Base-by-base conservation (phyloP, 352 stramenopile genomes). In the Globisporangium spinosum region DNA sequence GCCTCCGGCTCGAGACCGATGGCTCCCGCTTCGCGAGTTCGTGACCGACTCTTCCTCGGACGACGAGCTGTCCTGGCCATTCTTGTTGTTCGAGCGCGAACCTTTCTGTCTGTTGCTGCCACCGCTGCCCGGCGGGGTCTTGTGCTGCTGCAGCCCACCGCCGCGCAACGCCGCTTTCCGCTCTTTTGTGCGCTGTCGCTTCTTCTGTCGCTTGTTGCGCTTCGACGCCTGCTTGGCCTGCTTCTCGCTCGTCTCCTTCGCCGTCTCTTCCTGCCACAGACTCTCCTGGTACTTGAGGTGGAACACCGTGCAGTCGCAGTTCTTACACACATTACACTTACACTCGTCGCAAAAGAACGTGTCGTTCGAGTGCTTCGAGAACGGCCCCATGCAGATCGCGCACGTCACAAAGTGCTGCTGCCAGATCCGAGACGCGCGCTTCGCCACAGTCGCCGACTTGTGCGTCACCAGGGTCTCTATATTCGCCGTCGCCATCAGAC, bases 341-440 rank as follows among this genome's bases (percentile, higher is more conserved):
- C 96, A 99, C 81, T 99, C 97, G 40, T 89, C 84, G 72, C 97
- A 99, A 76, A 98, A 99, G 65, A 96, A 97, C 54, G 93, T 97
- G 73, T 98, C 89, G 58, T 94, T 89, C 56, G 93, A 95, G 76
- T 98, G 90, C 73, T 98, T 98, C 1, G 94, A 98, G 76, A 98
- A 99, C 25, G 93, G 96, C 13, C 89, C 80, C 27, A 98, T 83
- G 78, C 97, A 99, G 43, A 99, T 97, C 27, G 96, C 96, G 76
- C 97, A 99, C 43, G 91, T 98, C 29, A 99, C 94, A 85, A 99
- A 99, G 71, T 99, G 97, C 62, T 98, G 86, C 68, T 98, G 97
- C 93, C 96, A 99, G 63, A 99, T 98, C n/a, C 93, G 89, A 54
- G 93, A 91, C 7, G 97, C 97, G 17, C 96, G 92, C 78, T 99